These are phyloP conservation scores for Staphylotrichum tortipilum DNA, from an alignment of 495 filamentous ascomycete species.

Conservation along the genomic window DNA sequence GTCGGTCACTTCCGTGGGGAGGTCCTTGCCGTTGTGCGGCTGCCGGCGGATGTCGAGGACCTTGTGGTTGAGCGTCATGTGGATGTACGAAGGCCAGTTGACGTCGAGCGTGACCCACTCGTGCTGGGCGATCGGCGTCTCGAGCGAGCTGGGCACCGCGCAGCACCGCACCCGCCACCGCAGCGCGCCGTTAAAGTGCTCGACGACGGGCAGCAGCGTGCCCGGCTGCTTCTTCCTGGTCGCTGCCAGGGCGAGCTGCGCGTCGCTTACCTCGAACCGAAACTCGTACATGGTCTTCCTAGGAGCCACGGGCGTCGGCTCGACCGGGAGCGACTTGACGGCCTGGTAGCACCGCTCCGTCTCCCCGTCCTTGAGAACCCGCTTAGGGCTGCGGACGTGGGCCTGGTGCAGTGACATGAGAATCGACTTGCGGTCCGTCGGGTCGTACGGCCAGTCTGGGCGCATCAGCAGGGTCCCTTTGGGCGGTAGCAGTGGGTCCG, in stretches of 20 bases:
- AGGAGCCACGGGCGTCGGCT: conserved; percentile 29
- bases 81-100: conserved; percentile 64
- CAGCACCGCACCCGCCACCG: conserved; percentile 35
- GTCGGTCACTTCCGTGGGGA: conserved; percentile 63
- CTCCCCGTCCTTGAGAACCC: conserved; percentile 22
- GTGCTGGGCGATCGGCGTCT: conserved; percentile 23
- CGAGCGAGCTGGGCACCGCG: not conserved
- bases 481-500: conserved; percentile 15
- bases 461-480: conserved; percentile 9
- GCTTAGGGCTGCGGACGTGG: conserved; percentile 47
- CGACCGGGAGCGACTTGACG: conserved; percentile 34
- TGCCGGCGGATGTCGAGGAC: conserved; percentile 55
- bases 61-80: conserved; percentile 56
- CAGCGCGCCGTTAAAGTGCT: conserved; percentile 31
- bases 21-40: conserved; percentile 61
- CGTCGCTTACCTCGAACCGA: conserved; percentile 25
- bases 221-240: conserved; percentile 5
- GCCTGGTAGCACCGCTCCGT: conserved; percentile 41
- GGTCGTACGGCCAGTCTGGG: conserved; percentile 29
- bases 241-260: conserved; percentile 22
- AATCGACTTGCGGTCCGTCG: conserved; percentile 37
- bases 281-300: conserved; percentile 24
- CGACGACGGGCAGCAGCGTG: conserved; percentile 18
- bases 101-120: conserved; percentile 56
- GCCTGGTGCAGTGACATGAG: conserved; percentile 48